Evolutionary conservation across 1,139 yeast genomes (phyloP).

Genomic region (Lizanozyma gosingica): DNA sequence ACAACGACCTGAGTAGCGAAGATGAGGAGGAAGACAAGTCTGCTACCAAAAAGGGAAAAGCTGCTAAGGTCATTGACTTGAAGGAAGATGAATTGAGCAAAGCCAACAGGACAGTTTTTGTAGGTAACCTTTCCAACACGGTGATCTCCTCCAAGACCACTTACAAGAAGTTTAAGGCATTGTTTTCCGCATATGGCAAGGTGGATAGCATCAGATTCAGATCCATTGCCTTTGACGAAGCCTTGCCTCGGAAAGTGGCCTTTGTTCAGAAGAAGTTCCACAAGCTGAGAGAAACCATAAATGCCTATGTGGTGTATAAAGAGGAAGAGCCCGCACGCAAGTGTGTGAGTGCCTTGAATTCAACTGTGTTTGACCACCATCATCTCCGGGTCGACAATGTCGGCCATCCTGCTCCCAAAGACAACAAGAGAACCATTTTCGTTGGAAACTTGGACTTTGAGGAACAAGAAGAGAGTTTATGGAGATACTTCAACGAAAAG

Average conservation of each 20-base stretch:
- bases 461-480: slow-evolving; percentile 80
- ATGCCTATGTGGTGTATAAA: slow-evolving; percentile 77
- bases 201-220: slow-evolving; percentile 79
- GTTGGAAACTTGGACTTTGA: slow-evolving; percentile 94
- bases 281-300: slow-evolving; percentile 67
- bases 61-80: slow-evolving; percentile 35
- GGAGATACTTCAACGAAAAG: slow-evolving; percentile 63
- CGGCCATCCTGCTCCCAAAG: slow-evolving; percentile 83
- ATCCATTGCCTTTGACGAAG: slow-evolving; percentile 83
- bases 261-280: slow-evolving; percentile 76
- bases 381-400: slow-evolving; percentile 90
- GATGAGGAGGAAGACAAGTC: slow-evolving; percentile 8
- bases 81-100: slow-evolving; percentile 69
- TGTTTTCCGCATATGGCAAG: slow-evolving; percentile 49
- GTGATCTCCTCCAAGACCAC: slow-evolving; percentile 58
- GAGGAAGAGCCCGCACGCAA: slow-evolving; percentile 44
- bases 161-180: slow-evolving; percentile 55
- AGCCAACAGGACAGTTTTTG: slow-evolving; percentile 82
- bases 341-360: slow-evolving; percentile 52
- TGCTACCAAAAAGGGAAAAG: slow-evolving; percentile 4
- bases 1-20: slow-evolving; percentile 19
- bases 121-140: slow-evolving; percentile 70
- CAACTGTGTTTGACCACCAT: slow-evolving; percentile 53
- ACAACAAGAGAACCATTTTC: slow-evolving; percentile 75
- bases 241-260: slow-evolving; percentile 88